These are phyloP conservation scores for Nematocida displodere DNA, from an alignment of 371 early-diverging fungal genomes.

Conservation along the genomic window DNA sequence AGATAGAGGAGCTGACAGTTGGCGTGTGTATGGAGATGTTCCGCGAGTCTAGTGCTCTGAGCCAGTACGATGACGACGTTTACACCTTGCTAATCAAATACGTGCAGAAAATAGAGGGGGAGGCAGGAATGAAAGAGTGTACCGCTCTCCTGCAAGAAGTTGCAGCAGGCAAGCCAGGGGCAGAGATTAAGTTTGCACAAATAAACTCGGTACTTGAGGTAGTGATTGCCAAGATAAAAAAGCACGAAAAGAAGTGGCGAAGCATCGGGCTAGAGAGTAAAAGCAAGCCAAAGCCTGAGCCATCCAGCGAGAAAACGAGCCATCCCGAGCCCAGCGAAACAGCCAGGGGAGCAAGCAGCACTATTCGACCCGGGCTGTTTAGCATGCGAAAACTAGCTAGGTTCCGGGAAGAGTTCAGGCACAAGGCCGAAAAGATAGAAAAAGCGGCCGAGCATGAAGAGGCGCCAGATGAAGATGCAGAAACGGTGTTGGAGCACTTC, in stretches of 20 bases:
- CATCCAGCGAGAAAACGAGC: neutral
- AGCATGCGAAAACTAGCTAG: slow-evolving; percentile 33
- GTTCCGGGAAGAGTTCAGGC: neutral
- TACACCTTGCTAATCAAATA: slow-evolving; percentile 8
- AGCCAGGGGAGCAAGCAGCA: neutral
- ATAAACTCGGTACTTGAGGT: slow-evolving; percentile 40
- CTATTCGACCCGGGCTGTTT: slow-evolving; percentile 21
- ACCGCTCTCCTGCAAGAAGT: neutral
- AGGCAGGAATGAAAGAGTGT: slow-evolving; percentile 1
- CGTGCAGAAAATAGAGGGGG: slow-evolving; percentile 32
- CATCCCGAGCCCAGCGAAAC: neutral
- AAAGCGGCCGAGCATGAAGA: slow-evolving; percentile 13
- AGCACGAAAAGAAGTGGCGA: slow-evolving; percentile 38
- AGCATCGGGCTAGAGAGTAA: neutral
- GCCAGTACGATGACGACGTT: slow-evolving; percentile 11
- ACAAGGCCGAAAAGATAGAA: slow-evolving; percentile 6
- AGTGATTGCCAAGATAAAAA: slow-evolving; percentile 28
- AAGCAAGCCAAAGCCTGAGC: neutral
- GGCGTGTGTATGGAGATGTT: slow-evolving; percentile 13
- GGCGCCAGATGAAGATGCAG: neutral
- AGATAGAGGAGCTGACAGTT: neutral
- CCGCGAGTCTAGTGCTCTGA: neutral
- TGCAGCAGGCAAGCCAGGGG: neutral
- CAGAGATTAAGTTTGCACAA: slow-evolving; percentile 18
- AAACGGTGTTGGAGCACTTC: neutral